Evolutionary conservation across 306 rosid genomes (phyloP).

Genomic region (Cicer cuneatum): DNA sequence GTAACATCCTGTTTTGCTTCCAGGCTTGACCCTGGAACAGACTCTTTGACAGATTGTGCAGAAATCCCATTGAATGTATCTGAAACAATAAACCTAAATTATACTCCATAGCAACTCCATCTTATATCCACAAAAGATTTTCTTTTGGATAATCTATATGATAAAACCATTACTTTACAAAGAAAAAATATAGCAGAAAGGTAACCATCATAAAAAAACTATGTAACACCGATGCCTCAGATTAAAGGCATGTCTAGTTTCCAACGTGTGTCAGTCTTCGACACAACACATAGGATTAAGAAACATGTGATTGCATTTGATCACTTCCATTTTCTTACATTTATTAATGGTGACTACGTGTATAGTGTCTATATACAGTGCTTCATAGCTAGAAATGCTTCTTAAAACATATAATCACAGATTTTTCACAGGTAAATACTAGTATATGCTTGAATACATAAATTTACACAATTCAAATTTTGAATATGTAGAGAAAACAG

Average conservation of each 20-base stretch:
- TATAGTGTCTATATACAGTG: too few relatives aligned
- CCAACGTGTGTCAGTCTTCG: too few relatives aligned
- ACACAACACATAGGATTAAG: too few relatives aligned
- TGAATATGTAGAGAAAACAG: too few relatives aligned
- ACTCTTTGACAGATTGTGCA: conserved; percentile 54
- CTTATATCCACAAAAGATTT: conserved; percentile 21
- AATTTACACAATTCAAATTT: too few relatives aligned
- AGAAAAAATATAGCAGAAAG: background rate
- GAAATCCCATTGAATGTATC: conserved; percentile 57
- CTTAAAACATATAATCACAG: conserved; percentile 2
- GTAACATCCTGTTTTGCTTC: conserved; percentile 54
- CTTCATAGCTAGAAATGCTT: conserved; percentile 15
- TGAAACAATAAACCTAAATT: conserved; percentile 47
- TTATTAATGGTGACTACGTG: too few relatives aligned
- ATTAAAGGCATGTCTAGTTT: too few relatives aligned
- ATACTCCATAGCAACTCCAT: conserved; percentile 27
- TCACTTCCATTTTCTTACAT: too few relatives aligned
- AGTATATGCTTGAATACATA: too few relatives aligned
- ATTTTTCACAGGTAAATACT: too few relatives aligned
- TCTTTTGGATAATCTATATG: conserved; percentile 1
- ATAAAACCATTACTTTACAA: conserved; percentile 19
- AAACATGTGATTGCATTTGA: too few relatives aligned
- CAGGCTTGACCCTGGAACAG: conserved; percentile 49
- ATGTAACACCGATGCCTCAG: background rate
- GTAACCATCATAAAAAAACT: too few relatives aligned